Base-by-base conservation (phyloP, 1,284 basidiomycete species). In the Moesziomyces sp. region DNA sequence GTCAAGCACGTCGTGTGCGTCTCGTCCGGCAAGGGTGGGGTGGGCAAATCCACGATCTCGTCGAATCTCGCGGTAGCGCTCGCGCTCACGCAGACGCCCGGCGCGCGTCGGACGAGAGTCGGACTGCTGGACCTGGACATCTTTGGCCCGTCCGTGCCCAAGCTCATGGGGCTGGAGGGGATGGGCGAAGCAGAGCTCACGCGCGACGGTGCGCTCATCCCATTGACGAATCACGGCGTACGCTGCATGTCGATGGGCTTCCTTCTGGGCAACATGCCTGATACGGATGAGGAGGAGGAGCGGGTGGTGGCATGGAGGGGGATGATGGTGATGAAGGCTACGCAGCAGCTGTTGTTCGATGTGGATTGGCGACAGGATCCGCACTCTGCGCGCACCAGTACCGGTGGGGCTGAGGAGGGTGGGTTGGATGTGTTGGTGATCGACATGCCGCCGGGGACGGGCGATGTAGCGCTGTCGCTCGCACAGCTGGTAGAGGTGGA, bases 291-390 rank as follows among this genome's bases (percentile, higher is more conserved):
- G 9, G 61, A 60, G 21, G 69, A 66, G 38, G 64, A 67, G n/a
- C 50, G 51, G 23, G 62, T 73, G 0, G 88, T 98, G 19, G 93
- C 96, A 24, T 99, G 96, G 96, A 88, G 96, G 42, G 96, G 96
- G 1, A 89, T 98, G 51, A 98, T 99, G 96, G 97, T 99, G 2
- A 95, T 97, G 86, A 99, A 99, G 83, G 95, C 96, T 24, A 94
- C 96, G 0, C 96, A 98, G 84, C 93, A 99, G 83, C 87, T 99
- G 0, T 88, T 98, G 0, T 98, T 99, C 81, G 94, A 98, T 76
- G 94, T 98, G 2, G 96, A 98, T 83, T 99, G 97, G 96, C 69
- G 85, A 7, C 61, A 64, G 5, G 52, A 71, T 14, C 68, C 71
- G 1, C 52, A 40, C 18, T 55, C 71, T 0, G 6, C 38, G 38